Base-by-base conservation (phyloP, 345 rosid species). In the Euphorbia tirucalli region DNA sequence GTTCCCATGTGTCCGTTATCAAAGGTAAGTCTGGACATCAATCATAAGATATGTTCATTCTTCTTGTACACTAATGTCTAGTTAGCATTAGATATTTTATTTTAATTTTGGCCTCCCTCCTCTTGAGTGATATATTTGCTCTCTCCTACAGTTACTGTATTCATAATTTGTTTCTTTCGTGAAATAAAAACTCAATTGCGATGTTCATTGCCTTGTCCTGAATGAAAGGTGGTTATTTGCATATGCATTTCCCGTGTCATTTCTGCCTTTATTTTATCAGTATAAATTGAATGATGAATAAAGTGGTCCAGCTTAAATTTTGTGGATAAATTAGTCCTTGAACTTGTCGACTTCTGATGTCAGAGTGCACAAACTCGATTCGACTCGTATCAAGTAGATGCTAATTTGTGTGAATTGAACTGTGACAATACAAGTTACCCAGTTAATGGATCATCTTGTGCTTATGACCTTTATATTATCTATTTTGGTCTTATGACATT, bases 41-140 rank as follows among this genome's bases (percentile, higher is more conserved):
- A 61, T 46, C 62, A 32, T 49, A 48, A 55, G 71, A 64, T 11
- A 65, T 65, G 27, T 70, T 71, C 80, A 72, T 78, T 78, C 81
- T 76, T 85, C 79, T 76, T 85, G 76, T 78, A 76, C 73, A 78
- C 74, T 61, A 39, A 58, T 66, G 43, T 61, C 57, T 31, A 32
- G 61, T 49, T 48, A 59, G 66, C 46, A 18, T 41, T 59, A 60
- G 61, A 69, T 49, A 35, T 73, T 57, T 35, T 37, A 50, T 54
- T 39, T 75, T n/a, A n/a, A 35, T 35, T 21, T 27, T n/a, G n/a
- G 22, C 25, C n/a, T 11, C 1, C n/a, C 9, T 30, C 39, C 10
- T 15, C 18, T 13, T 3, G 35, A 48, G 66, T 18, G 19, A 35
- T 48, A 13, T 41, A 46, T 46, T 7, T 16, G 64, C 62, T 60